Evolutionary conservation across 306 rosid species (phyloP), one percentile per base, ranked within the genome.

Genomic region (Urtica urens): DNA sequence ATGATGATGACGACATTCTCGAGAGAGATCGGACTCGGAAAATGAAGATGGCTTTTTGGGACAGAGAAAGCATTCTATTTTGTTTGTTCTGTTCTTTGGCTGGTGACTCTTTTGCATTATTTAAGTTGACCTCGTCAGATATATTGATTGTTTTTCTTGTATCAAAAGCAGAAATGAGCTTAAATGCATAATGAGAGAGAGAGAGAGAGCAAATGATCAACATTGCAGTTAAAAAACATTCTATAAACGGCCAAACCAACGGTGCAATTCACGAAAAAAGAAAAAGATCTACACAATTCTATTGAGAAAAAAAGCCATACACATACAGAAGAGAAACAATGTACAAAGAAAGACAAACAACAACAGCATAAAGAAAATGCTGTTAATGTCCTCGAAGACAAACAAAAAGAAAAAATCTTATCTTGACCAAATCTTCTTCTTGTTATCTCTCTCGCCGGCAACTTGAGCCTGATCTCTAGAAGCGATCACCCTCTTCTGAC

Each of bases 401-500:
- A 37, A 27, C 4, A 40, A 4, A 42, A 29, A 52, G 23, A 35
- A 23, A 11, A 17, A 13, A 17, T 18, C 3, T 48, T 64, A 85
- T 63, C 95, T 60, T 29, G 83, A 73, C 95, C 95, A 86, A 6
- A 81, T 73, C 69, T 86, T 86, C 58, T 78, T 85, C 77, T 71
- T 76, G 44, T 11, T 71, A 2, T 86, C 93, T 69, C 85, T 81
- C 67, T 81, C 95, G 61, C 42, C 71, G 5, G 71, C 57, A 53
- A 78, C 80, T 61, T 66, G 95, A 51, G 45, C 62, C 51, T 63
- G 83, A 57, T 86, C 93, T 62, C 87, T 81, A n/a, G n/a, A n/a
- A n/a, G n/a, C n/a, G 18, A 14, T 44, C 23, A 53, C 21, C 60
- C 74, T 73, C 83, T 78, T 86, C 54, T 73, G 79, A 54, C 71